Percentiles rank a stretch among this genome's conserved stretches.
These are phyloP conservation scores for Conticribra guillardii DNA, from an alignment of 108 stramenopile genomes.

Conservation along the genomic window DNA sequence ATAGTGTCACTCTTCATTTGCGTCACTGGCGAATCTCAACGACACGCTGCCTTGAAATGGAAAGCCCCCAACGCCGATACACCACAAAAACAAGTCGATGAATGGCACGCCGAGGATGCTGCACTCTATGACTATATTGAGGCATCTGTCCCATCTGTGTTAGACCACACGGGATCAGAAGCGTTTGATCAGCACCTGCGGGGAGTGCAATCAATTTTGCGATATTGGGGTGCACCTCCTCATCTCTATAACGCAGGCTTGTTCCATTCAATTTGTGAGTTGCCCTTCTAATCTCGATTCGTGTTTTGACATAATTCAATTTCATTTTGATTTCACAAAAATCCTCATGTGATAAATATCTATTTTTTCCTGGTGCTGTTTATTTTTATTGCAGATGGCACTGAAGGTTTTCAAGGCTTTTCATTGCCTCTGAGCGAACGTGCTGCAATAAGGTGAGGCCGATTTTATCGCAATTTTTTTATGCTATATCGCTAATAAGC, in stretches of 20 bases:
- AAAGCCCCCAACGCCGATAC: constrained; percentile 67
- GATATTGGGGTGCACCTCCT: constrained; percentile 66
- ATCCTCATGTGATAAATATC: not conserved
- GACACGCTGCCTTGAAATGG: constrained; percentile 39
- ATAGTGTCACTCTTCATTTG: no score
- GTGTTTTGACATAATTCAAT: not conserved
- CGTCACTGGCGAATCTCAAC: no score
- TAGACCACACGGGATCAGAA: constrained; percentile 71
- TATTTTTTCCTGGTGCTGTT: not conserved
- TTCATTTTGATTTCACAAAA: not conserved
- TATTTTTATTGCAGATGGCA: constrained; percentile 48
- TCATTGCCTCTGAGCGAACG: constrained; percentile 64
- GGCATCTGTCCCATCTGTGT: constrained; percentile 59
- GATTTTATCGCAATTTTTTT: not conserved
- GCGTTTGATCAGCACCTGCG: constrained; percentile 76
- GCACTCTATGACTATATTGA: constrained; percentile 56
- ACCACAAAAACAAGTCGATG: constrained; percentile 18
- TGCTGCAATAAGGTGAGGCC: constrained; percentile 41
- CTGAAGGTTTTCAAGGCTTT: constrained; percentile 84
- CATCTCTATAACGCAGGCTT: constrained; percentile 64
- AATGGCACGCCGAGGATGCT: constrained; percentile 57
- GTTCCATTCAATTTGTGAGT: constrained; percentile 76
- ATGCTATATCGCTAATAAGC: not conserved
- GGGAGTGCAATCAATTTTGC: constrained; percentile 68
- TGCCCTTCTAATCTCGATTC: no score